Conservation (phyloP, 1,139 yeast species). For the Zygoascus meyerae region DNA sequence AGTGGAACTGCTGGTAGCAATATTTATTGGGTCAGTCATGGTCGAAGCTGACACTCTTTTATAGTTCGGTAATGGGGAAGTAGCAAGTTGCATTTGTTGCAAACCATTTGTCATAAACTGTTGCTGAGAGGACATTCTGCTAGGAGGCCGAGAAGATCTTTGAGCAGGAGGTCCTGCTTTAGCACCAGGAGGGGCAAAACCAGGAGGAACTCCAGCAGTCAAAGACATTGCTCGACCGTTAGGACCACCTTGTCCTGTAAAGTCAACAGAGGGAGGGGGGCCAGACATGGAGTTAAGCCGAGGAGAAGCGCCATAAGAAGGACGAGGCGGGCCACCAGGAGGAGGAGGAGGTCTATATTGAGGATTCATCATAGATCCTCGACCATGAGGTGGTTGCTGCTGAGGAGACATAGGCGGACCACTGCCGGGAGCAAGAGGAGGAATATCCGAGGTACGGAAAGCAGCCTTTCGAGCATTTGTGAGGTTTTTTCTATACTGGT, state of each 20-base stretch:
- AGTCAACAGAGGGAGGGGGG: constrained; percentile 14
- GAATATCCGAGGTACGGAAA: constrained; percentile 20
- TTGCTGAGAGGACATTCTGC: constrained; percentile 15
- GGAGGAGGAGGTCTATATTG: neutral
- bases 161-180: constrained; percentile 9
- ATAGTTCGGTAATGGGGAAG: constrained; percentile 4
- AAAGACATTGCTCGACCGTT: constrained; percentile 18
- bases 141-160: constrained; percentile 17
- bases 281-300: constrained; percentile 13
- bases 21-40: constrained; percentile 21
- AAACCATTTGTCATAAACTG: constrained; percentile 4
- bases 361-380: constrained; percentile 1
- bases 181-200: neutral
- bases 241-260: constrained; percentile 13
- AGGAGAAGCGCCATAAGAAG: constrained; percentile 6
- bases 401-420: constrained; percentile 15
- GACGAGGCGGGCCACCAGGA: constrained; percentile 7
- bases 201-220: constrained; percentile 11
- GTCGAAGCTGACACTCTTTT: constrained; percentile 20
- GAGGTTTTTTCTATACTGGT: constrained; percentile 32
- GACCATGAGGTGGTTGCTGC: constrained; percentile 11
- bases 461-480: constrained; percentile 28
- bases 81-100: constrained; percentile 1
- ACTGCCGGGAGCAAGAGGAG: constrained; percentile 14
- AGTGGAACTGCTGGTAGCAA: neutral